Evolutionary conservation across 2,329 filamentous ascomycete species (phyloP), one percentile per base, ranked within the genome.

Genomic region (Aphanocladium album): DNA sequence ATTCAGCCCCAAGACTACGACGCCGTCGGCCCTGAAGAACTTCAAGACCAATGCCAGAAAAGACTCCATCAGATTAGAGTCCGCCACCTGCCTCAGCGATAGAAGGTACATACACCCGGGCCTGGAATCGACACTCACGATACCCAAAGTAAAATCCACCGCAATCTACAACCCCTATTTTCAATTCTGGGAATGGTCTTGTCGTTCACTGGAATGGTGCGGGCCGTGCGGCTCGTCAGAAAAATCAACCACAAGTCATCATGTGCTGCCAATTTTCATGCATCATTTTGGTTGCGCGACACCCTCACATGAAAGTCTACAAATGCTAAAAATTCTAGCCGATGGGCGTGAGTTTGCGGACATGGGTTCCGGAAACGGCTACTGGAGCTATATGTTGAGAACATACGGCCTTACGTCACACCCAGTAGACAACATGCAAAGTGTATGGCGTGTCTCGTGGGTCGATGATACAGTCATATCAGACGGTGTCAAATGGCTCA

Each of bases 201-300:
- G 83, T 66, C 80, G 81, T 30, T 80, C 80, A 62, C 77, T 91
- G 8, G 83, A 88, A 72, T 89, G 87, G 86, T 81, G 80, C 54
- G 86, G 87, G 1, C 85, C 88, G 2, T 74, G 81, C 68, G 72
- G 76, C 16, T 73, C 74, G 39, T 83, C 86, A 3, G 78, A 77
- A 17, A 73, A 78, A 27, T 79, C 82, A 4, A 79, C 77, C 57
- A 80, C 78, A 62, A 83, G 81, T 54, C 89, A 92, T 73, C 87
- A 89, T 66, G 78, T 90, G 7, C 79, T 91, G 9, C 89, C 89
- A 2, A 77, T 91, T 19, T 79, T 91, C 60, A 91, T 91, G 80
- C 89, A 91, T 74, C 89, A 92, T 72, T 91, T 91, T 71, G 88
- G 88, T 55, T 92, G 89, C 73, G 83, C 83, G 1, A 85, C 85